A percentile compares a stretch with the other conserved stretches of the same genome.
phyloP scores from a whole-genome alignment of 768 basidiomycete species.

The Chalciporus chontae region DNA sequence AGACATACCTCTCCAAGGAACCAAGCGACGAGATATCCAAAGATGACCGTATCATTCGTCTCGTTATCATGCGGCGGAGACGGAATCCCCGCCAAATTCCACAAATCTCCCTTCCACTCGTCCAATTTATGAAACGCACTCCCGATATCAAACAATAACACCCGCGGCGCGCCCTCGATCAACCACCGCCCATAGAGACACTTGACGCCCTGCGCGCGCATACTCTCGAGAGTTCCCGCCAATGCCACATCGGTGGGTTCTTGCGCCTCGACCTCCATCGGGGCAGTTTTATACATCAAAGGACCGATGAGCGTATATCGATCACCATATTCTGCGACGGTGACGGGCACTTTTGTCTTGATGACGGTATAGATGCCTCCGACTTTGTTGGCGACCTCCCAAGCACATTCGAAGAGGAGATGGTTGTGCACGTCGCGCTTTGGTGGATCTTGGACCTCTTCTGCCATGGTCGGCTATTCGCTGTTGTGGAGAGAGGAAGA shows the following conservation, averaged over 20 bases:
- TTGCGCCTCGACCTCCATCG: constrained; percentile 96
- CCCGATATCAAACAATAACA: constrained; percentile 94
- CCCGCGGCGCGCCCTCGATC: constrained; percentile 93
- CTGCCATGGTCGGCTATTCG: constrained; percentile 17
- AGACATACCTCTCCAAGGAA: constrained; percentile 94
- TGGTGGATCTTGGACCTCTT: constrained; percentile 16
- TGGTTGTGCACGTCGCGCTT: constrained; percentile 76
- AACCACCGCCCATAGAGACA: constrained; percentile 96
- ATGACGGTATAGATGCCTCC: constrained; percentile 99
- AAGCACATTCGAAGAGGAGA: constrained; percentile 90
- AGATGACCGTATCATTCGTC: constrained; percentile 96
- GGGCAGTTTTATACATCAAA: constrained; percentile 96
- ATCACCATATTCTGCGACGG: constrained; percentile 92
- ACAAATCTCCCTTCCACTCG: constrained; percentile 98
- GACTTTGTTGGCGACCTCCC: constrained; percentile 99
- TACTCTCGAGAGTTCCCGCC: constrained; percentile 67
- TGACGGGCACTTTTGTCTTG: constrained; percentile 99
- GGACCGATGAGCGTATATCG: constrained; percentile 96
- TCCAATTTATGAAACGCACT: constrained; percentile 84
- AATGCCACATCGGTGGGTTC: constrained; percentile 84
- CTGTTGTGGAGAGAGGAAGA: background rate
- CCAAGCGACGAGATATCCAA: constrained; percentile 98
- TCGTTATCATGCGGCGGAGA: constrained; percentile 95
- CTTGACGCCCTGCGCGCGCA: constrained; percentile 91
- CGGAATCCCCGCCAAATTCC: constrained; percentile 98